These are phyloP conservation scores for Phanerodontia chrysosporium DNA, from an alignment of 768 basidiomycete genomes.

Conservation along the genomic window DNA sequence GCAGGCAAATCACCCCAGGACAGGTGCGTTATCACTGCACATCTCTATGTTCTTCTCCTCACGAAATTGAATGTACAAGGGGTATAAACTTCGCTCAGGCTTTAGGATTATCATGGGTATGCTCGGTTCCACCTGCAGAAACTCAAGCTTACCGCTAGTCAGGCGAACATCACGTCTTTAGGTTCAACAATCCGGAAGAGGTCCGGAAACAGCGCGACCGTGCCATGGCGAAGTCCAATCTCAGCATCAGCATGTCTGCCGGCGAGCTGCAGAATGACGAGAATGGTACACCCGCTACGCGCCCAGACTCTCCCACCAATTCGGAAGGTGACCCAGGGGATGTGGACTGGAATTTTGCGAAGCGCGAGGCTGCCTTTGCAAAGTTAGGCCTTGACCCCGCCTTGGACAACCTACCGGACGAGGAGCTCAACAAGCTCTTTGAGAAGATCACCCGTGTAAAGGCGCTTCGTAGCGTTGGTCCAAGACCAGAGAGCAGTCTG, in stretches of 20 bases:
- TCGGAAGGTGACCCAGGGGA: constrained; percentile 64
- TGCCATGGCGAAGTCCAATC: constrained; percentile 65
- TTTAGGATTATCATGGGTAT: constrained; percentile 93
- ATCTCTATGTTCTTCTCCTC: too few species aligned
- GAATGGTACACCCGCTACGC: constrained; percentile 47
- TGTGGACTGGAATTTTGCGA: constrained; percentile 97
- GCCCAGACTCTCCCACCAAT: constrained; percentile 69
- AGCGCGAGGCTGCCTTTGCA: constrained; percentile 88
- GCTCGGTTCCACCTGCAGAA: constrained; percentile 18
- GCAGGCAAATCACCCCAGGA: constrained; percentile 75
- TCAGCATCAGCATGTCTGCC: constrained; percentile 62
- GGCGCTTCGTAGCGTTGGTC: constrained; percentile 72
- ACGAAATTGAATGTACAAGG: too few species aligned
- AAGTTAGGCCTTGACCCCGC: constrained; percentile 84
- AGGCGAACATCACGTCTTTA: constrained; percentile 97
- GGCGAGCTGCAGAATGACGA: constrained; percentile 55
- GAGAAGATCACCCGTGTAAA: constrained; percentile 94
- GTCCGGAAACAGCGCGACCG: constrained; percentile 89
- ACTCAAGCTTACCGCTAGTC: neutral
- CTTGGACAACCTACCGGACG: constrained; percentile 89
- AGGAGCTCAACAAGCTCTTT: constrained; percentile 89
- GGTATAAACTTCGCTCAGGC: constrained; percentile 86
- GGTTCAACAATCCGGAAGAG: constrained; percentile 94
- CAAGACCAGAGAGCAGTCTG: constrained; percentile 86
- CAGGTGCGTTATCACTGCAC: constrained; percentile 72